These are phyloP conservation scores for Naematelia aurantialba DNA, from an alignment of 768 basidiomycete species.

Conservation along the genomic window DNA sequence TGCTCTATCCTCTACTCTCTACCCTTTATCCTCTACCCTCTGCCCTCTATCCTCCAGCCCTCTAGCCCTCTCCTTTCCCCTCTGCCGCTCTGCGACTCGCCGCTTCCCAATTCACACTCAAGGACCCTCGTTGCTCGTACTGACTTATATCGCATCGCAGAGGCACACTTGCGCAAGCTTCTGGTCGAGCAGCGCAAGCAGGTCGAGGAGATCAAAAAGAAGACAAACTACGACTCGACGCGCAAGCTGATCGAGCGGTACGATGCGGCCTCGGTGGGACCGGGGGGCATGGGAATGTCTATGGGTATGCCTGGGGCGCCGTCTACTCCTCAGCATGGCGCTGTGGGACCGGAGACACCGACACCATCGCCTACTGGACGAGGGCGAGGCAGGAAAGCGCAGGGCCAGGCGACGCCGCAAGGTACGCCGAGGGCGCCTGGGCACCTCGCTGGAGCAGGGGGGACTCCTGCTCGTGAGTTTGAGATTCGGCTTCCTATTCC, in stretches of 20 bases:
- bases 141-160: conserved; percentile 52
- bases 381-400: not conserved
- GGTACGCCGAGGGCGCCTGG: conserved; percentile 45
- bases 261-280: conserved; percentile 58
- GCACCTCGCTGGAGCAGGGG: conserved; percentile 41
- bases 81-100: too few relatives aligned
- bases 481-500: not conserved
- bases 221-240: conserved; percentile 91
- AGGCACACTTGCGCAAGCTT: conserved; percentile 69
- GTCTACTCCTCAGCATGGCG: not conserved
- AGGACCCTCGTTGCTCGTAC: not conserved
- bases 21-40: too few relatives aligned
- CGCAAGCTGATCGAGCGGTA: conserved; percentile 85
- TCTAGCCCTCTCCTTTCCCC: too few relatives aligned
- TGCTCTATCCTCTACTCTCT: too few relatives aligned
- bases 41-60: too few relatives aligned
- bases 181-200: conserved; percentile 75
- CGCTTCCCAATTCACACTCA: too few relatives aligned
- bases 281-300: not conserved
- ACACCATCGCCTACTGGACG: conserved; percentile 6
- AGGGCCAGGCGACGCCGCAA: conserved; percentile 4
- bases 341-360: not conserved
- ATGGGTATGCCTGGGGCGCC: not conserved
- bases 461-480: conserved; percentile 36
- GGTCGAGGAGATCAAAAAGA: conserved; percentile 95